Percentiles rank a stretch among this genome's conserved stretches.
phyloP scores from a whole-genome alignment of 192 early-diverging fungal species.

The Haplosporangium gracile region DNA sequence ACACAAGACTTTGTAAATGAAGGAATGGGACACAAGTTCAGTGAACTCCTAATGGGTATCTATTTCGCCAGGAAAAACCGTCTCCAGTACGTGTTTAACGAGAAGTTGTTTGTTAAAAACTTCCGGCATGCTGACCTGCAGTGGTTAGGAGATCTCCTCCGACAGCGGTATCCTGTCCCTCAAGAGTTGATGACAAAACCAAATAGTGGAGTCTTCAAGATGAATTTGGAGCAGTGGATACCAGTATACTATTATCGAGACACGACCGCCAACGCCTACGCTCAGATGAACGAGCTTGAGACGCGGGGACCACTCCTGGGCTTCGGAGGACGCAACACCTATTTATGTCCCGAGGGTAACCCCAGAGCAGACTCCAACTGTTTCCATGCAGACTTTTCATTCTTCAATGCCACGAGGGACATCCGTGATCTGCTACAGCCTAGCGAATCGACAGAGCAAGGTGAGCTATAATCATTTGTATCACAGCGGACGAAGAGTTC shows the following conservation, averaged over 20 bases:
- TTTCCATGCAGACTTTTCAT: conserved; percentile 12
- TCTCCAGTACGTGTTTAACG: conserved; percentile 15
- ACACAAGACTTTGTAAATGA: conserved; percentile 13
- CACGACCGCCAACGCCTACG: background rate
- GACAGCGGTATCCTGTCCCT: conserved; percentile 13
- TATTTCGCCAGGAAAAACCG: conserved; percentile 1
- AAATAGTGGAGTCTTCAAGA: background rate
- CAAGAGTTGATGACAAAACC: background rate
- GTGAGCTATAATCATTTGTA: too few relatives aligned
- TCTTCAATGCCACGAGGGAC: conserved; percentile 24
- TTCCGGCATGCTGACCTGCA: conserved; percentile 7
- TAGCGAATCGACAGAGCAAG: background rate
- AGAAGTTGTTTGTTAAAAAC: conserved; percentile 3
- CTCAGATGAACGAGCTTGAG: background rate
- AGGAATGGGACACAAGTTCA: conserved; percentile 21
- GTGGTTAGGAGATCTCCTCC: conserved; percentile 13
- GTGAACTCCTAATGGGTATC: conserved; percentile 11
- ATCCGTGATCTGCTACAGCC: conserved; percentile 5
- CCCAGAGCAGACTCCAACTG: conserved; percentile 2
- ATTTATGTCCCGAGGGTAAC: conserved; percentile 7
- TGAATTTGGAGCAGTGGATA: background rate
- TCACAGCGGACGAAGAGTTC: too few relatives aligned
- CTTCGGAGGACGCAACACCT: conserved; percentile 19
- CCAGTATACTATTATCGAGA: conserved; percentile 1
- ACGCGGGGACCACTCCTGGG: conserved; percentile 2